These are phyloP conservation scores for Cubamyces sp. DNA, from an alignment of 768 basidiomycete species.

Conservation along the genomic window DNA sequence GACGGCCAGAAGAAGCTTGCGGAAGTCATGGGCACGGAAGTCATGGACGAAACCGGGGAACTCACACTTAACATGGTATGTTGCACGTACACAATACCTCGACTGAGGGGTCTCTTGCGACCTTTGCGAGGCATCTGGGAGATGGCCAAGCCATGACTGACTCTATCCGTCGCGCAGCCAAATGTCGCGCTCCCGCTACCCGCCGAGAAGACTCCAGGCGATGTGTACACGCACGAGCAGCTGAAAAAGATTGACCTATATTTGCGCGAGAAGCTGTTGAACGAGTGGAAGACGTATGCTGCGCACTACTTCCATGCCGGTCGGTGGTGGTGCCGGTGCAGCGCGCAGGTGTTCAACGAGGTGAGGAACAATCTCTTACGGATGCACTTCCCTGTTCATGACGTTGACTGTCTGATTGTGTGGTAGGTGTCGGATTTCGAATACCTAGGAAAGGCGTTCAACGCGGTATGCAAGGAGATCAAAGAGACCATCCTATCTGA, in stretches of 20 bases:
- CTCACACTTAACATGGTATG: conserved; percentile 74
- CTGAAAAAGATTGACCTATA: conserved; percentile 15
- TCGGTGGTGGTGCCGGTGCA: conserved; percentile 41
- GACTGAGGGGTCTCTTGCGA: no score
- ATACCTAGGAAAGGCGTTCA: conserved; percentile 32
- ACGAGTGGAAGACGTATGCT: conserved; percentile 36
- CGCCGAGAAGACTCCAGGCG: conserved; percentile 23
- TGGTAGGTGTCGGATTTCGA: conserved; percentile 35
- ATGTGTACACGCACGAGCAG: conserved; percentile 24
- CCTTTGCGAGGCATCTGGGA: not conserved
- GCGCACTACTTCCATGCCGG: conserved; percentile 36
- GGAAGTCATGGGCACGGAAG: conserved; percentile 58
- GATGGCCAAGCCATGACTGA: not conserved
- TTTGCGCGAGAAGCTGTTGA: conserved; percentile 33
- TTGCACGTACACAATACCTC: not conserved
- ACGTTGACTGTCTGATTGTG: not conserved
- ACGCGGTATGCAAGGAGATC: conserved; percentile 30
- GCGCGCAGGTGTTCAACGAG: conserved; percentile 43
- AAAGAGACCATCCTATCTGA: conserved; percentile 26
- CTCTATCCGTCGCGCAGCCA: conserved; percentile 30
- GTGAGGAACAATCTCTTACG: conserved; percentile 26
- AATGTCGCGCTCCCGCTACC: conserved; percentile 48
- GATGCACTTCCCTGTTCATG: not conserved
- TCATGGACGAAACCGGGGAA: conserved; percentile 63
- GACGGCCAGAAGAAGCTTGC: conserved; percentile 66